Evolutionary conservation across 2,329 filamentous ascomycete species (phyloP).

Genomic region (Orbilia quercus): DNA sequence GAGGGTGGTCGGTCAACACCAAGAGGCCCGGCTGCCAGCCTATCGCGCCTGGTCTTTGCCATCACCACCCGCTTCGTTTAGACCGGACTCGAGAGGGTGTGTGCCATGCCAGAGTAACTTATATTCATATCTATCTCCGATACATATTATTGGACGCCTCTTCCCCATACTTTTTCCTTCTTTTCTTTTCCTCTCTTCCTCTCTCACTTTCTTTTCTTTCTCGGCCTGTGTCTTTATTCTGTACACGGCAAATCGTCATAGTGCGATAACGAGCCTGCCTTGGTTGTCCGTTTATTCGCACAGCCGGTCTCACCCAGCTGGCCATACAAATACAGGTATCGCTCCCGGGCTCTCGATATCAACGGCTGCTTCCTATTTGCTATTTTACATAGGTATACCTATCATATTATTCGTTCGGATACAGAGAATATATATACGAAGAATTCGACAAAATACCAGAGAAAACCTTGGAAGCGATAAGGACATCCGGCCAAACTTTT

Average conservation of each 20-base stretch:
- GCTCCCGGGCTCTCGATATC: constrained; percentile 37
- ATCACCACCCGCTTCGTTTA: constrained; percentile 41
- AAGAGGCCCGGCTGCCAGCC: constrained; percentile 21
- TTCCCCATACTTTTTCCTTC: constrained; percentile 29
- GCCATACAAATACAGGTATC: constrained; percentile 51
- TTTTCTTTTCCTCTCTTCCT: constrained; percentile 6
- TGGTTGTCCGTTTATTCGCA: background rate
- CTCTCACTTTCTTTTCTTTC: constrained; percentile 9
- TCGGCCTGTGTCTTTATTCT: background rate
- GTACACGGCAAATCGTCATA: constrained; percentile 20
- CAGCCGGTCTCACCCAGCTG: constrained; percentile 23
- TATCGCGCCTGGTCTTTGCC: constrained; percentile 45
- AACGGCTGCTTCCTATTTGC: constrained; percentile 25
- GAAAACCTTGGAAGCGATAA: background rate
- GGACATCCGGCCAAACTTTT: background rate
- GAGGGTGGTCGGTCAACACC: constrained; percentile 15
- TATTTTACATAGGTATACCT: too few species aligned
- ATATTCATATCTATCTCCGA: constrained; percentile 46
- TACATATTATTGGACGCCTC: constrained; percentile 53
- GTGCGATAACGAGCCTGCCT: background rate
- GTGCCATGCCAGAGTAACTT: too few species aligned
- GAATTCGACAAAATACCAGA: too few species aligned
- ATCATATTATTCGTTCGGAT: too few species aligned
- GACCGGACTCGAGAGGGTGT: background rate
- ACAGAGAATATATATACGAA: too few species aligned